Evolutionary conservation across 768 basidiomycete species (phyloP).

Genomic region (Sporobolomyces phaffii): DNA sequence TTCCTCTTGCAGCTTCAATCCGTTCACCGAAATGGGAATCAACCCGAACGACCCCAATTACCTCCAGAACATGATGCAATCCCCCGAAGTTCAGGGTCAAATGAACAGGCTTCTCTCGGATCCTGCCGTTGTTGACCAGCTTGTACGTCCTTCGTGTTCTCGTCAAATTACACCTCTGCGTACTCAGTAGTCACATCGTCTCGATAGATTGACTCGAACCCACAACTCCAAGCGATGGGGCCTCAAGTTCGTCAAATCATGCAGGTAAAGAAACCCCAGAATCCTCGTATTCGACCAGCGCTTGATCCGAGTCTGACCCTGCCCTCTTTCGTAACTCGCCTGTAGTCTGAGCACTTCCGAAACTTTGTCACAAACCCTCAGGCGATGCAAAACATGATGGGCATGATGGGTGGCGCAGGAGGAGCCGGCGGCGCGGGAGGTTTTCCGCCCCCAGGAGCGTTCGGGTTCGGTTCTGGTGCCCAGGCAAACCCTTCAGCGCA

Average conservation of each 20-base stretch:
- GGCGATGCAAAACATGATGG: constrained; percentile 53
- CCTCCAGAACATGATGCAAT: constrained; percentile 80
- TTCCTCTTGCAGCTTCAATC: constrained; percentile 57
- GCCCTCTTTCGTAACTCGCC: neutral
- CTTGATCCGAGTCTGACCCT: neutral
- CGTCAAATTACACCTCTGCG: too few relatives aligned
- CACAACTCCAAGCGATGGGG: constrained; percentile 65
- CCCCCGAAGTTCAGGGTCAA: constrained; percentile 67
- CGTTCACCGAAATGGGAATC: constrained; percentile 82
- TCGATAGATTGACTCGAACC: constrained; percentile 69
- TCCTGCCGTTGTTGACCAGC: constrained; percentile 76
- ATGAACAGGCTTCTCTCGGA: constrained; percentile 82
- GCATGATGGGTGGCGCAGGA: constrained; percentile 42
- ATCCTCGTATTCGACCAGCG: neutral
- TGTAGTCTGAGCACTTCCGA: constrained; percentile 40
- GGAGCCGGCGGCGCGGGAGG: constrained; percentile 35
- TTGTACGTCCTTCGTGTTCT: constrained; percentile 32
- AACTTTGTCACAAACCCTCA: constrained; percentile 61
- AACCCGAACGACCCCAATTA: constrained; percentile 65
- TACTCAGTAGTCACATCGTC: too few relatives aligned
- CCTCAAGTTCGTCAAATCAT: constrained; percentile 75
- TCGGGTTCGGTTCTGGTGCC: constrained; percentile 34
- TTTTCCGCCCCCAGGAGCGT: constrained; percentile 33
- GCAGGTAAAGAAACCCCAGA: too few relatives aligned
- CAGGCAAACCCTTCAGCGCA: neutral